These are phyloP conservation scores for Ophiobolus disseminans DNA, from an alignment of 2,329 filamentous ascomycete genomes.

Conservation along the genomic window DNA sequence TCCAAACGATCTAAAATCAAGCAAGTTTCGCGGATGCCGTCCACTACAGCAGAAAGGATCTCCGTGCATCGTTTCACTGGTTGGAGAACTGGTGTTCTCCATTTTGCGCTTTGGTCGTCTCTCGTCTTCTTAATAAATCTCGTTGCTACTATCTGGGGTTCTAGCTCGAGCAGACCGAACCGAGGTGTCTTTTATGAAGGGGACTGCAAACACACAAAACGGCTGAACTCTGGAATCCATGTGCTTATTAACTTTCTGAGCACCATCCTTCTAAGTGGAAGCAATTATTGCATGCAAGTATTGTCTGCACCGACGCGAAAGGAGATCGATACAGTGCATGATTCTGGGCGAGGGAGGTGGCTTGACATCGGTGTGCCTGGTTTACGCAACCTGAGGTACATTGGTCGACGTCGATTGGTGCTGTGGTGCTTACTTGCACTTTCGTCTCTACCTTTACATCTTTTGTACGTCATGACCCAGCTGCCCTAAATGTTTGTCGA, in stretches of 20 bases:
- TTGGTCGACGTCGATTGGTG: not conserved
- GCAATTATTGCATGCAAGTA: conserved; percentile 62
- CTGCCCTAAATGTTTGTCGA: no score
- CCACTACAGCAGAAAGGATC: no score
- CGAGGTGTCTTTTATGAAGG: conserved; percentile 23
- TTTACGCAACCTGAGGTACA: conserved; percentile 42
- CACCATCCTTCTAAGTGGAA: conserved; percentile 55
- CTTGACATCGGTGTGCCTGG: conserved; percentile 40
- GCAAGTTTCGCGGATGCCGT: no score
- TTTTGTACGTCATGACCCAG: conserved; percentile 11
- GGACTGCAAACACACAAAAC: conserved; percentile 21
- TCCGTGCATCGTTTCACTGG: no score
- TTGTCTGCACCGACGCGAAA: conserved; percentile 58
- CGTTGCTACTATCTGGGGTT: conserved; percentile 17
- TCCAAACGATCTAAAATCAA: no score
- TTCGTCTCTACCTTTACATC: conserved; percentile 6
- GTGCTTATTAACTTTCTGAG: conserved; percentile 58
- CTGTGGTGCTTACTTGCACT: conserved; percentile 7
- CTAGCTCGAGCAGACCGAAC: not conserved
- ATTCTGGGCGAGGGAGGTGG: conserved; percentile 45
- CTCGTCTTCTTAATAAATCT: conserved; percentile 24
- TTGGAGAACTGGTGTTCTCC: no score
- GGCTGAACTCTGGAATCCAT: conserved; percentile 43
- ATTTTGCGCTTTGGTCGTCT: no score
- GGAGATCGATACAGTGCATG: conserved; percentile 59